Percentiles rank a stretch among this genome's conserved stretches.
These are phyloP conservation scores for Pseudogymnoascus sp. DNA, from an alignment of 2,329 filamentous ascomycete genomes.

Conservation along the genomic window DNA sequence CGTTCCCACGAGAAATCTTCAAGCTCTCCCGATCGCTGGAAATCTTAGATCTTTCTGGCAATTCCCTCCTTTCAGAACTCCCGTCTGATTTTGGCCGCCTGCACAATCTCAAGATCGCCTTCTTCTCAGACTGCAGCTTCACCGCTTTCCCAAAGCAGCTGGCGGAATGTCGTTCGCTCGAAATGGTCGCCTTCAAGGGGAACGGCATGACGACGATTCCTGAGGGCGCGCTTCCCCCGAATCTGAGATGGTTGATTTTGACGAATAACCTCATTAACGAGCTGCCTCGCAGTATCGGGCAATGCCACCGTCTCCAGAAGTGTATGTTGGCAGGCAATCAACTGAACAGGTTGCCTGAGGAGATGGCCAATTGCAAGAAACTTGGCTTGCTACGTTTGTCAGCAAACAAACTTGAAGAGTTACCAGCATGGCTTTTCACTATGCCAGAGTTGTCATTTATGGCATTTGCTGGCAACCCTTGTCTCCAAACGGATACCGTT, in stretches of 20 bases:
- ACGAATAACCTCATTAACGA: constrained; percentile 36
- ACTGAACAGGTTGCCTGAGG: constrained; percentile 33
- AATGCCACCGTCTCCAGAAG: constrained; percentile 37
- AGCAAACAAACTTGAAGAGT: constrained; percentile 32
- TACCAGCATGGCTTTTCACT: constrained; percentile 38
- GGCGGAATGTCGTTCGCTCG: constrained; percentile 36
- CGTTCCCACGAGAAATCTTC: constrained; percentile 35
- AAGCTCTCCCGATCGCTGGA: constrained; percentile 35
- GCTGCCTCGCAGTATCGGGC: constrained; percentile 36
- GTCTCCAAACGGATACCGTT: constrained; percentile 20
- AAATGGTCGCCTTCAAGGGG: constrained; percentile 41
- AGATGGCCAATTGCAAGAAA: constrained; percentile 37
- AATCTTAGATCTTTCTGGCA: constrained; percentile 41
- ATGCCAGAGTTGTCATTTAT: constrained; percentile 39
- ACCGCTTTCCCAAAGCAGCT: constrained; percentile 35
- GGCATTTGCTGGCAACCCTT: constrained; percentile 41
- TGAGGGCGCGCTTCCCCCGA: constrained; percentile 35
- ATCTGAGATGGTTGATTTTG: constrained; percentile 40
- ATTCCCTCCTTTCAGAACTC: constrained; percentile 33
- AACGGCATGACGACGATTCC: constrained; percentile 38
- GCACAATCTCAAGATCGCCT: constrained; percentile 37
- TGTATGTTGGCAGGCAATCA: constrained; percentile 42
- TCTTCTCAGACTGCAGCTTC: constrained; percentile 40
- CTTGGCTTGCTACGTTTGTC: constrained; percentile 38
- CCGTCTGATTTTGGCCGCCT: constrained; percentile 33